Evolutionary conservation across 768 basidiomycete species (phyloP).

Genomic region (Agaricus sinodeliciosus): DNA sequence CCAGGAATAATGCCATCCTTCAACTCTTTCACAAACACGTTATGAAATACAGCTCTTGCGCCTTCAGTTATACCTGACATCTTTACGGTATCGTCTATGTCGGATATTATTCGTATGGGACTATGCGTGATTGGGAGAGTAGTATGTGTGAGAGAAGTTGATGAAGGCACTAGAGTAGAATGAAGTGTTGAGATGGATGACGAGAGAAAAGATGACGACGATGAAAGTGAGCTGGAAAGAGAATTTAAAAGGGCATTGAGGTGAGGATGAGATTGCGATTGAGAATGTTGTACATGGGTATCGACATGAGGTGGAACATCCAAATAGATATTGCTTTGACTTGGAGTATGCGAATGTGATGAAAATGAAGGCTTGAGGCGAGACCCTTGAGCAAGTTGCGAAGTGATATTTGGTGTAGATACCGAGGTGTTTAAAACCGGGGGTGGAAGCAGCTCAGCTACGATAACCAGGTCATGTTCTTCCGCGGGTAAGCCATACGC

Average conservation of each 20-base stretch:
- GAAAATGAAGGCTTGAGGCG: not conserved
- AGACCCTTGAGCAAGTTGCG: not conserved
- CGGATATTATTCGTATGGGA: slow-evolving; percentile 77
- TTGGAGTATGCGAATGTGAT: not conserved
- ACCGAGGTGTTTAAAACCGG: slow-evolving; percentile 8
- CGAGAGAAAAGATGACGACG: slow-evolving; percentile 1
- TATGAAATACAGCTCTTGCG: slow-evolving; percentile 76
- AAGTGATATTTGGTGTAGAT: slow-evolving; percentile 1
- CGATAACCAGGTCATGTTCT: slow-evolving; percentile 51
- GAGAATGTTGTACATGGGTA: not conserved
- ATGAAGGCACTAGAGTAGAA: not conserved
- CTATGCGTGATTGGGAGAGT: slow-evolving; percentile 51
- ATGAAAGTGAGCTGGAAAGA: not conserved
- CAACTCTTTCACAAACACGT: slow-evolving; percentile 86
- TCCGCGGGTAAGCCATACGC: slow-evolving; percentile 45
- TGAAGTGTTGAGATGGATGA: slow-evolving; percentile 6
- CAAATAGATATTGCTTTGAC: not conserved
- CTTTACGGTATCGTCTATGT: slow-evolving; percentile 93
- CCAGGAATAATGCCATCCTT: slow-evolving; percentile 74
- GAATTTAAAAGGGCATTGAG: not conserved
- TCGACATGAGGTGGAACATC: slow-evolving; percentile 8
- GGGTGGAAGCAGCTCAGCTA: slow-evolving; percentile 43
- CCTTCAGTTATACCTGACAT: slow-evolving; percentile 72
- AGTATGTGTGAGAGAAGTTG: slow-evolving; percentile 17
- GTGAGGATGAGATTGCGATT: not conserved